Base-by-base conservation (phyloP, 169 alveolate genomes). In the Plasmodium blacklocki region DNA sequence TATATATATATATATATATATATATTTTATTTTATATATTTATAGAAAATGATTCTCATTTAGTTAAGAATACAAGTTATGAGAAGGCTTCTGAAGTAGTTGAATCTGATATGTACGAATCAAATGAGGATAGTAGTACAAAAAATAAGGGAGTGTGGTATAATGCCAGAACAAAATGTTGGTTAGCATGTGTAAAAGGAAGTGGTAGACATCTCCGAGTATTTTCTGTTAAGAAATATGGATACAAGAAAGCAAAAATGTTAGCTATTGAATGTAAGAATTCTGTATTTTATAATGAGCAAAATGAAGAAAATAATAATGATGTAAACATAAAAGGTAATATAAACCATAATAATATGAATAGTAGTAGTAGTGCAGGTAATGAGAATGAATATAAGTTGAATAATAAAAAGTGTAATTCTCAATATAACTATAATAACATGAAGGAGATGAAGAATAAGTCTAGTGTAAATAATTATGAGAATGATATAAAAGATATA, bases 111-210 rank as follows among this genome's bases (percentile, higher is more conserved):
- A 58, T 21, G 14, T 52, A 58, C n/a, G 88, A 64, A n/a, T 39
- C 74, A 26, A 64, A 26, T 47, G 88, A 64, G 9, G 88, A 76
- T 56, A 32, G 9, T 4, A 76, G 64, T 21, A 66, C 76, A 5
- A 76, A 76, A 49, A 76, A 64, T 39, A 76, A 76, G 29, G 88
- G 88, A 12, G 88, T 76, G 12, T 76, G 88, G 88, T 76, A 76
- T 58, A 76, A 76, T 64, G 88, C 88, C 18, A 63, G 88, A 64
- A 76, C 88, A 8, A 76, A 76, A 64, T 76, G 88, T 49, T 76
- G 88, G 88, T 45, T 76, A 76, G 88, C 88, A 23, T 76, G 88
- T 50, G 88, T 76, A 8, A 76, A 76, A 12, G 88, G 88, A 19
- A 76, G 88, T 64, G 88, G 88, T 7, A 76, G 88, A 26, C 88